phyloP scores from a whole-genome alignment of 1,284 basidiomycete genomes.

The Sporisorium scitamineum region DNA sequence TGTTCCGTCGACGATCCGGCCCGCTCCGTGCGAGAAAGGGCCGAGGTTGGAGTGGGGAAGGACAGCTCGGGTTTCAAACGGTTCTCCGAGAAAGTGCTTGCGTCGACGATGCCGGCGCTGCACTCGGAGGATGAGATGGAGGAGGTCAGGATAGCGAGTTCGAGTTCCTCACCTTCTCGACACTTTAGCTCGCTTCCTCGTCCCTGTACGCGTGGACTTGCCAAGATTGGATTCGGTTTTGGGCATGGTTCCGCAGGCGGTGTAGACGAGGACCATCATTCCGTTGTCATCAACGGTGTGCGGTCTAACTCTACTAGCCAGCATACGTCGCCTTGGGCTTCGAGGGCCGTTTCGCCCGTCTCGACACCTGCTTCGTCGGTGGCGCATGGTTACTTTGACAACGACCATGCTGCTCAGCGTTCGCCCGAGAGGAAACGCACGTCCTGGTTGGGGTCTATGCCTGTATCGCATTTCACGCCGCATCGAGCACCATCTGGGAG shows the following conservation, averaged over 20 bases:
- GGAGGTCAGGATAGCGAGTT: constrained; percentile 23
- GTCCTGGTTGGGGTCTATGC: constrained; percentile 29
- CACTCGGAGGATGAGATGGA: constrained; percentile 27
- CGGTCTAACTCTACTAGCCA: constrained; percentile 12
- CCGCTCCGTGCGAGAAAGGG: not conserved
- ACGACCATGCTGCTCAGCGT: not conserved
- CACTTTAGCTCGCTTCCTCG: constrained; percentile 28
- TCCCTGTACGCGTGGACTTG: constrained; percentile 8
- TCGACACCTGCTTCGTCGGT: constrained; percentile 26
- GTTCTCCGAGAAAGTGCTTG: constrained; percentile 8
- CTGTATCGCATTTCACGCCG: constrained; percentile 17
- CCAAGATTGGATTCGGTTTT: constrained; percentile 1
- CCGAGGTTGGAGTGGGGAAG: constrained; percentile 29
- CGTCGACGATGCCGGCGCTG: constrained; percentile 19
- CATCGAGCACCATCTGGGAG: not conserved
- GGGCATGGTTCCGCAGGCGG: not conserved
- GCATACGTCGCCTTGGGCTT: constrained; percentile 23
- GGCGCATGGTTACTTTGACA: constrained; percentile 9
- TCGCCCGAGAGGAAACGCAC: constrained; percentile 20
- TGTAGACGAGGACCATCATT: not conserved
- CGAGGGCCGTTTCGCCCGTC: constrained; percentile 8
- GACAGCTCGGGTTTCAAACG: constrained; percentile 28
- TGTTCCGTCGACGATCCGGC: constrained; percentile 39
- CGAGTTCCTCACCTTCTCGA: constrained; percentile 48
- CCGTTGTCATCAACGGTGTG: not conserved